Evolutionary conservation across 371 early-diverging fungal genomes (phyloP).

Genomic region (Phascolomyces articulosus): DNA sequence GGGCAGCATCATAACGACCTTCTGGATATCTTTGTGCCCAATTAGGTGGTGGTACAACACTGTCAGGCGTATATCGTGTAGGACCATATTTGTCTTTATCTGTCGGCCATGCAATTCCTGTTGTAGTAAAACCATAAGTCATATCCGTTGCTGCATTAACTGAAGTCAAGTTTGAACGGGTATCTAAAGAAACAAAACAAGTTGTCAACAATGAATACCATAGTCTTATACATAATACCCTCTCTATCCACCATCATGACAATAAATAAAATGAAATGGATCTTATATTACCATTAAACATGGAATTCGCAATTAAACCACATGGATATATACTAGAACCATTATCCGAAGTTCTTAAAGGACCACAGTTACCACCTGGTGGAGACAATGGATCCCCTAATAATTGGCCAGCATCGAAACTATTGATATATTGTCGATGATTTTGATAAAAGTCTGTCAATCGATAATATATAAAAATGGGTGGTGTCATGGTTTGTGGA

Average conservation of each 20-base stretch:
- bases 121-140: constrained; percentile 55
- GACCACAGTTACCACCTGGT: constrained; percentile 45
- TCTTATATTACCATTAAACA: constrained; percentile 76
- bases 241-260: no score
- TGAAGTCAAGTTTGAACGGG: constrained; percentile 32
- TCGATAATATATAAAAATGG: constrained; percentile 93
- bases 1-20: constrained; percentile 58
- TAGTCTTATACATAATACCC: no score
- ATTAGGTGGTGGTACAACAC: constrained; percentile 81
- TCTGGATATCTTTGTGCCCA: constrained; percentile 68
- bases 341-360: constrained; percentile 42
- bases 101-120: constrained; percentile 90
- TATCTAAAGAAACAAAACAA: constrained; percentile 40
- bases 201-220: not conserved
- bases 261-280: no score
- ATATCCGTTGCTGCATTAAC: constrained; percentile 16
- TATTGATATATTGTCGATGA: constrained; percentile 95
- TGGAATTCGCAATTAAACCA: constrained; percentile 97
- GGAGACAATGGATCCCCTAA: constrained; percentile 56
- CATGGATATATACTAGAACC: constrained; percentile 89
- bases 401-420: constrained; percentile 84
- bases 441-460: constrained; percentile 98
- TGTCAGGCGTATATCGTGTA: constrained; percentile 51
- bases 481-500: constrained; percentile 66
- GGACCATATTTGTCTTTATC: constrained; percentile 77